Evolutionary conservation across 768 basidiomycete genomes (phyloP), one percentile per base, ranked within the genome.

Genomic region (Collybiopsis luxurians): DNA sequence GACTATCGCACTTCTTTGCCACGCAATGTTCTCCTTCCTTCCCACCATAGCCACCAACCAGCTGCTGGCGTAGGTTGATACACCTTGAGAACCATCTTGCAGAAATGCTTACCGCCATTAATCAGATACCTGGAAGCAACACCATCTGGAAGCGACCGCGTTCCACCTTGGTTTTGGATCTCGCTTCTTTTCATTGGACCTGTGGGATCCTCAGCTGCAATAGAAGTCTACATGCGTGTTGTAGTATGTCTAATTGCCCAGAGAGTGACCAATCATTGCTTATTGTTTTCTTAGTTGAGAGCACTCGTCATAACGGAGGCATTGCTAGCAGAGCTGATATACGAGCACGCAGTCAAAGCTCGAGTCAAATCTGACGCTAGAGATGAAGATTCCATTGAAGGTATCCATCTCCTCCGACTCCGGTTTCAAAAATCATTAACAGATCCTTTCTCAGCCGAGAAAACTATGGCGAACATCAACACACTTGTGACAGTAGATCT

Each of bases 131-230:
- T 91, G n/a, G 86, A 89, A 68, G 76, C 66, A 2, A 69, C 72
- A 12, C 83, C 82, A 2, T 63, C 76, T 55, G 74, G 68, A 19
- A 74, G 84, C 0, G 62, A 68, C 31, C 5, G 68, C 12, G 67
- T 86, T 31, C 78, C 78, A 27, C 88, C 89, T 0, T 88, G 87
- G 82, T 78, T 89, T 7, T 90, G 88, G 87, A 79, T 89, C 17
- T 30, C 68, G 0, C 69, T 71, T 62, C 71, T 85, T 11, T 77
- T 83, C 58, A 44, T 78, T 7, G 82, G 81, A 11, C 79, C 82
- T n/a, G 64, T 73, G 4, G 0, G 77, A 4, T 69, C 66, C 11
- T 71, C 78, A 4, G 27, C 85, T 9, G 61, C 71, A 30, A 74
- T 79, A 55, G 82, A 89, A 60, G 76, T 74, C 68, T 88, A 86